These are phyloP conservation scores for Mortierella sp. DNA, from an alignment of 371 early-diverging fungal genomes.

Conservation along the genomic window DNA sequence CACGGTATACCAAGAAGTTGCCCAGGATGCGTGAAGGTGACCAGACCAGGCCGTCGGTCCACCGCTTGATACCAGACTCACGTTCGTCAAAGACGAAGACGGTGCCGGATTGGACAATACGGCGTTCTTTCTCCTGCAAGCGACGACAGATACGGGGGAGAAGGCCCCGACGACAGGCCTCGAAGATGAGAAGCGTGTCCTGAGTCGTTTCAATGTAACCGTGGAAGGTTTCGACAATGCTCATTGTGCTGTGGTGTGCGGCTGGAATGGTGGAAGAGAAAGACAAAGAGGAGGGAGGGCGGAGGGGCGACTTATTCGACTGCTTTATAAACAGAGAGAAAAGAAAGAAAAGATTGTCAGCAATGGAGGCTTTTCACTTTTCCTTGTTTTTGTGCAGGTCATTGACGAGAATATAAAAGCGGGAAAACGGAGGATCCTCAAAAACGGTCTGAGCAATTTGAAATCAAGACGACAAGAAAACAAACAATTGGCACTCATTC, in stretches of 20 bases:
- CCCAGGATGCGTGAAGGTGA: constrained; percentile 86
- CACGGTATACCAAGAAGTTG: constrained; percentile 82
- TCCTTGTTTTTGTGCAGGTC: neutral
- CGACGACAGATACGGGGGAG: constrained; percentile 76
- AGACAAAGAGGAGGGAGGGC: constrained; percentile 6
- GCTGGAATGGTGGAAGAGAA: neutral
- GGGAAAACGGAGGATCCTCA: too few species aligned
- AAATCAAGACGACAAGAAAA: too few species aligned
- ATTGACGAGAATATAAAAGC: too few species aligned
- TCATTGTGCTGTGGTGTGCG: constrained; percentile 36
- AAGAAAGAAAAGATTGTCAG: neutral
- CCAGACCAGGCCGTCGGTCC: constrained; percentile 93
- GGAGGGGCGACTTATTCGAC: neutral
- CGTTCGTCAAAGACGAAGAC: constrained; percentile 86
- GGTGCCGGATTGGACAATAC: constrained; percentile 74
- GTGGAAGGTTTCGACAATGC: constrained; percentile 74
- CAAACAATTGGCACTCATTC: too few species aligned
- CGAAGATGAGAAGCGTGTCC: constrained; percentile 82
- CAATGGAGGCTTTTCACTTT: neutral
- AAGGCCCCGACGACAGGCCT: constrained; percentile 76
- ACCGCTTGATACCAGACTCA: constrained; percentile 86
- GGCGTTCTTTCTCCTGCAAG: constrained; percentile 78
- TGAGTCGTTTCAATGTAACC: constrained; percentile 77
- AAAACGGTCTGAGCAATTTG: too few species aligned
- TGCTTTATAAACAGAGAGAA: neutral